Evolutionary conservation across 345 rosid species (phyloP).

Genomic region (Eucalyptus sp.): DNA sequence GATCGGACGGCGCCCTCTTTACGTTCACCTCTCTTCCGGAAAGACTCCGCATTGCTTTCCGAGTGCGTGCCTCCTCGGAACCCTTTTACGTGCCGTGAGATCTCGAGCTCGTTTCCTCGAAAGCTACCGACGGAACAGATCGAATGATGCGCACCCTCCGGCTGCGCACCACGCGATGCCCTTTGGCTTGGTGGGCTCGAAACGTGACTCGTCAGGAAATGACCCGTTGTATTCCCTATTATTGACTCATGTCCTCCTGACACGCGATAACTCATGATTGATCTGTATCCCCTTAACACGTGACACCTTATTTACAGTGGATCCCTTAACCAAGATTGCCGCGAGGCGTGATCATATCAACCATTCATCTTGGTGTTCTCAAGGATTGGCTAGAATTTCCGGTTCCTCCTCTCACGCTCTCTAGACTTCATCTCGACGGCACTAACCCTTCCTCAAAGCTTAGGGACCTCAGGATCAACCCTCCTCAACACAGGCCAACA

Average conservation of each 20-base stretch:
- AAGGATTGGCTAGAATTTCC: not conserved
- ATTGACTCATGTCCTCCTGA: rapidly evolving
- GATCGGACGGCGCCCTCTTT: not conserved
- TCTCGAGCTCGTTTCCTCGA: not conserved
- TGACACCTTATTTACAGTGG: not conserved
- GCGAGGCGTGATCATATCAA: not conserved
- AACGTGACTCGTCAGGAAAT: not conserved
- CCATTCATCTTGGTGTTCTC: no score
- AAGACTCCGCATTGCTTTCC: not conserved
- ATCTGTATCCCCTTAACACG: rapidly evolving
- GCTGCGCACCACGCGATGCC: not conserved
- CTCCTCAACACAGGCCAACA: not conserved
- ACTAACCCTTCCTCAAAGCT: not conserved
- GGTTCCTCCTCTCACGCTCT: not conserved
- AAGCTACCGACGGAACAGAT: not conserved
- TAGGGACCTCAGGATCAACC: not conserved
- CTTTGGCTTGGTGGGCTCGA: not conserved
- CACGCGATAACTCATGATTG: not conserved
- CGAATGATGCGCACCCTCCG: not conserved
- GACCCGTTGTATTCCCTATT: not conserved
- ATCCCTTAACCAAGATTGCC: not conserved
- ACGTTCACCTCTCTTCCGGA: not conserved
- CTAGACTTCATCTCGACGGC: not conserved
- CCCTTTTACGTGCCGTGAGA: not conserved
- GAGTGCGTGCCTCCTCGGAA: not conserved